phyloP scores from a whole-genome alignment of 768 basidiomycete genomes.

The Tricholoma terreum region DNA sequence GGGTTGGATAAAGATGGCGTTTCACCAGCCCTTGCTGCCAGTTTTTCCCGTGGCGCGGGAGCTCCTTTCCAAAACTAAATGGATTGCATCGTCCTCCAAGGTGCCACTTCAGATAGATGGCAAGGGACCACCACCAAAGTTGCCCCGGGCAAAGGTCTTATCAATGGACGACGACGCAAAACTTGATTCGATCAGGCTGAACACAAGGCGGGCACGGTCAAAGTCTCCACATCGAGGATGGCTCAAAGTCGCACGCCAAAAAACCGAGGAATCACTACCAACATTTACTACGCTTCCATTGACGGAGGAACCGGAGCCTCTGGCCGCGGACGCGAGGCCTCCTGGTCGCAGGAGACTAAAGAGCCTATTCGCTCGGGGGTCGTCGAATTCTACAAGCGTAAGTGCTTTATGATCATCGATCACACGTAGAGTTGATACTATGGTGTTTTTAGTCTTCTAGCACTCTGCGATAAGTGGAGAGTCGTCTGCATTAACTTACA shows the following conservation, averaged over 20 bases:
- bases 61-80: constrained; percentile 74
- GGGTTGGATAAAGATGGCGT: constrained; percentile 82
- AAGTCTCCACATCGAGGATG: constrained; percentile 19
- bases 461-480: constrained; percentile 10
- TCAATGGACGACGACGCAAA: constrained; percentile 14
- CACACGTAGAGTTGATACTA: not conserved
- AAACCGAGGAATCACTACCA: constrained; percentile 20
- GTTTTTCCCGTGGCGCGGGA: constrained; percentile 78
- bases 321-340: constrained; percentile 19
- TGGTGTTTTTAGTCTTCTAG: constrained; percentile 4
- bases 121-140: constrained; percentile 25
- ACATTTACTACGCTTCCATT: constrained; percentile 31
- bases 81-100: constrained; percentile 49
- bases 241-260: constrained; percentile 27
- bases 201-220: constrained; percentile 3
- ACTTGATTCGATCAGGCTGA: constrained; percentile 7
- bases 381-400: constrained; percentile 20
- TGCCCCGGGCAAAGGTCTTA: constrained; percentile 23
- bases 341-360: constrained; percentile 27
- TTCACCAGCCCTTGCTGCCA: constrained; percentile 75
- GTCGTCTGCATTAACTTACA: too few relatives aligned
- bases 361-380: constrained; percentile 29
- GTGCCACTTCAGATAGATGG: constrained; percentile 29
- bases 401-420: constrained; percentile 1
- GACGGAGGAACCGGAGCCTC: constrained; percentile 40